Conservation (phyloP, 805 yeast genomes). For the Candida michaelii region DNA sequence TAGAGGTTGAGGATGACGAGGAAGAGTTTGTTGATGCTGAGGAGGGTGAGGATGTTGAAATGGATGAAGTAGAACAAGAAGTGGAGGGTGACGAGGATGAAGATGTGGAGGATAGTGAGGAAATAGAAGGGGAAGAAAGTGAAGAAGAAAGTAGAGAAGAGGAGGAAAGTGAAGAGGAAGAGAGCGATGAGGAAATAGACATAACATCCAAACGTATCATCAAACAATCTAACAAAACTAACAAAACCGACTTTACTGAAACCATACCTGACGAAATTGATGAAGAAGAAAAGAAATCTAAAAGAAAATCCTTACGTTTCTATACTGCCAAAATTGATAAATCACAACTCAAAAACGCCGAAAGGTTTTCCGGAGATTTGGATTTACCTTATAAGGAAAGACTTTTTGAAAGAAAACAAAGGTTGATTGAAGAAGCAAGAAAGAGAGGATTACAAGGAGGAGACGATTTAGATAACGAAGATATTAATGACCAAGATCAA, state of each 20-base stretch:
- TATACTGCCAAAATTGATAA: constrained; percentile 97
- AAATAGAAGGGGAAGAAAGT: not conserved
- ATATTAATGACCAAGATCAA: constrained; percentile 49
- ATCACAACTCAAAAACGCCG: constrained; percentile 56
- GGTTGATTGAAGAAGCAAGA: constrained; percentile 85
- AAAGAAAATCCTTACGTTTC: constrained; percentile 83
- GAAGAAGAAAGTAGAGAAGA: constrained; percentile 9
- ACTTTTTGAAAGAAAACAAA: constrained; percentile 83
- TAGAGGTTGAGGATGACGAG: constrained; percentile 6
- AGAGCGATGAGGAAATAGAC: constrained; percentile 47
- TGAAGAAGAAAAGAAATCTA: constrained; percentile 76
- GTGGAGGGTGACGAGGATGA: constrained; percentile 16
- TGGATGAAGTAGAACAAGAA: too few relatives aligned
- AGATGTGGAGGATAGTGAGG: constrained; percentile 19
- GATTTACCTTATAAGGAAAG: constrained; percentile 93
- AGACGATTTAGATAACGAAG: constrained; percentile 55
- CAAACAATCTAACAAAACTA: constrained; percentile 26
- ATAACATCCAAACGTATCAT: constrained; percentile 53
- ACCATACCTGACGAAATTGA: constrained; percentile 73
- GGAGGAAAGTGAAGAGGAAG: constrained; percentile 19
- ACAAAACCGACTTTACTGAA: constrained; percentile 61
- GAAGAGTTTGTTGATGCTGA: constrained; percentile 14
- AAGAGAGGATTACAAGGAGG: constrained; percentile 62
- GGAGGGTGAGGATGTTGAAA: constrained; percentile 25
- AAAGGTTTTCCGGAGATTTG: constrained; percentile 67